phyloP scores from a whole-genome alignment of 805 yeast genomes.

The Kodamaea jinghongensis region DNA sequence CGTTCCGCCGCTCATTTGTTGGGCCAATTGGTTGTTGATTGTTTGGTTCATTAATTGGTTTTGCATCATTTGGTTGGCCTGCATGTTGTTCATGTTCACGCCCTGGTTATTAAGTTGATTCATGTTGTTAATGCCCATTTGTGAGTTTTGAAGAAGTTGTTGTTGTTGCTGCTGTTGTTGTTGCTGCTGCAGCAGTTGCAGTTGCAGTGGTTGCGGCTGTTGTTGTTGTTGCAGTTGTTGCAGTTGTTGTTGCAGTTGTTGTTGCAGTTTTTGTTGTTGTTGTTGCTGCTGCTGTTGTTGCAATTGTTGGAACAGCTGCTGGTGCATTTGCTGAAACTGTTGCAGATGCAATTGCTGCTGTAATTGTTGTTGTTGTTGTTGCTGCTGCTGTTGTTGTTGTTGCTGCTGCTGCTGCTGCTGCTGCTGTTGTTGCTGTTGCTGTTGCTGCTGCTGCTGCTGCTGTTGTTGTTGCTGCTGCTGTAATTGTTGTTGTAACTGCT shows the following conservation, averaged over 20 bases:
- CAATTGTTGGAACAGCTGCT: neutral
- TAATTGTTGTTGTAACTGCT: slow-evolving; percentile 12
- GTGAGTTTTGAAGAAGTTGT: too few relatives aligned
- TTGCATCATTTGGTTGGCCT: too few relatives aligned
- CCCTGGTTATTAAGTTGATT: too few relatives aligned
- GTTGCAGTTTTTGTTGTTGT: neutral
- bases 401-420: slow-evolving; percentile 9
- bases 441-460: slow-evolving; percentile 9
- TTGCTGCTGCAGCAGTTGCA: slow-evolving; percentile 2
- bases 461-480: slow-evolving; percentile 13
- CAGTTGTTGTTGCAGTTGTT: slow-evolving; percentile 1
- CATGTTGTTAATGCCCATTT: too few relatives aligned
- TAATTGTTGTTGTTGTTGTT: slow-evolving; percentile 8
- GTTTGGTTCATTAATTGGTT: too few relatives aligned
- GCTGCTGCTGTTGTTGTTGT: slow-evolving; percentile 11
- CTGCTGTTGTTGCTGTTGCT: slow-evolving; percentile 6
- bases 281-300: neutral
- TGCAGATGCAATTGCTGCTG: slow-evolving; percentile 3
- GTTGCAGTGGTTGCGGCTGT: slow-evolving; percentile 2
- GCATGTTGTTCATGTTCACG: too few relatives aligned
- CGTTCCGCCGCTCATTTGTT: too few relatives aligned
- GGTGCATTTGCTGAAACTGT: neutral
- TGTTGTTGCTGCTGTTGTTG: slow-evolving; percentile 2
- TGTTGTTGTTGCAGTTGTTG: slow-evolving; percentile 7
- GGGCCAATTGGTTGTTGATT: too few relatives aligned